These are phyloP conservation scores for Barnettozyma hawaiiensis DNA, from an alignment of 1,139 yeast species.

Conservation along the genomic window DNA sequence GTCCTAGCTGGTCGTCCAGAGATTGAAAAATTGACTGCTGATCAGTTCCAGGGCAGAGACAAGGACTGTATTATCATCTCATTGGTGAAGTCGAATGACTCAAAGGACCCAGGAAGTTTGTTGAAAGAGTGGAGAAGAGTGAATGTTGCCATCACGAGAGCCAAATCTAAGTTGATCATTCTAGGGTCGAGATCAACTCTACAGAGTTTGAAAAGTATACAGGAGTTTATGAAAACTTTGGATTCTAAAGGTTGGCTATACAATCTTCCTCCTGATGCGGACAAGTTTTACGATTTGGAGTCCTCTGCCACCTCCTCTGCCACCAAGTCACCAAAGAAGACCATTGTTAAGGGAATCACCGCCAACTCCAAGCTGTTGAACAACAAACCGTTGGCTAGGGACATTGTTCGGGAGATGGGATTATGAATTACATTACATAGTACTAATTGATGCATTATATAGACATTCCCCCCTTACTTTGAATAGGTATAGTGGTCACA, in stretches of 20 bases:
- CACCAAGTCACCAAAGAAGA: neutral
- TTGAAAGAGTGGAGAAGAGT: conserved; percentile 86
- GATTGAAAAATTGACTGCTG: conserved; percentile 85
- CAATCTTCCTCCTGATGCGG: conserved; percentile 44
- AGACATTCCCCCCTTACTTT: too few relatives aligned
- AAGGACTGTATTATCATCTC: conserved; percentile 87
- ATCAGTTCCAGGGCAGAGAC: conserved; percentile 94
- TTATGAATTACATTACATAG: conserved; percentile 4
- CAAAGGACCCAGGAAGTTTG: conserved; percentile 68
- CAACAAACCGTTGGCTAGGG: conserved; percentile 16
- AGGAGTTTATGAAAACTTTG: conserved; percentile 57
- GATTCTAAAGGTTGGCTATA: conserved; percentile 61
- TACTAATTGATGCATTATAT: conserved; percentile 1
- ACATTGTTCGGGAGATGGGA: conserved; percentile 21
- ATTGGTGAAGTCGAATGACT: conserved; percentile 72
- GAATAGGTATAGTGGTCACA: neutral
- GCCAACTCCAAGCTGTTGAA: conserved; percentile 13
- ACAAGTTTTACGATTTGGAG: conserved; percentile 30
- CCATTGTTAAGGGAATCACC: conserved; percentile 5
- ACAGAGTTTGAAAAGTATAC: conserved; percentile 47
- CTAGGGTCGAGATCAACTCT: conserved; percentile 74
- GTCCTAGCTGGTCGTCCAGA: conserved; percentile 36
- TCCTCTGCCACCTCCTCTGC: conserved; percentile 1
- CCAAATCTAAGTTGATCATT: conserved; percentile 74
- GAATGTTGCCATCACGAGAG: conserved; percentile 91